A percentile compares a stretch with the other conserved stretches of the same genome.
These are phyloP conservation scores for Thalassiosira hispida DNA, from an alignment of 352 stramenopile species.

Conservation along the genomic window DNA sequence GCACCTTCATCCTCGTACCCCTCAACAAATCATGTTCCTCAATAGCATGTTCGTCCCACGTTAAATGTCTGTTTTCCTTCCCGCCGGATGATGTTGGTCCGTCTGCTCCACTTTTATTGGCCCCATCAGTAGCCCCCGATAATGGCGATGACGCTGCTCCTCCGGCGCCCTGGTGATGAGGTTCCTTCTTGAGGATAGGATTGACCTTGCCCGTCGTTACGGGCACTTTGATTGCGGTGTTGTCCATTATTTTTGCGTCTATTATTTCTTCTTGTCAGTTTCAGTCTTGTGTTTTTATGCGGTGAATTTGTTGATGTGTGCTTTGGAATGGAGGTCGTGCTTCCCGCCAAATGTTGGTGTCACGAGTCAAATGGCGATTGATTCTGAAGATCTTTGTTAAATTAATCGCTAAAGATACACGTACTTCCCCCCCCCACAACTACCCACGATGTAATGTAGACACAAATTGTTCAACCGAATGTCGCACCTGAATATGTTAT, in stretches of 20 bases:
- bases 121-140: not conserved
- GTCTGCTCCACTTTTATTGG: not conserved
- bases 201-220: conserved; percentile 7
- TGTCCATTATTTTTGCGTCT: conserved; percentile 16
- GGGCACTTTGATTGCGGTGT: conserved; percentile 3
- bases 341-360: too few species aligned
- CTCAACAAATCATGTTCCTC: conserved; percentile 81
- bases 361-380: too few species aligned
- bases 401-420: too few species aligned
- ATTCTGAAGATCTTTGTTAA: too few species aligned
- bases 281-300: too few species aligned
- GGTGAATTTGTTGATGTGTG: too few species aligned
- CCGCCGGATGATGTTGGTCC: not conserved
- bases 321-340: too few species aligned
- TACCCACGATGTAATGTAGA: too few species aligned
- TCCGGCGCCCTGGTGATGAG: not conserved
- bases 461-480: too few species aligned
- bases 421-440: too few species aligned
- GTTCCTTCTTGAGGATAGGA: conserved; percentile 21
- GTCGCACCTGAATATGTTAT: too few species aligned
- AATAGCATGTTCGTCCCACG: conserved; percentile 82
- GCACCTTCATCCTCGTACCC: conserved; percentile 80
- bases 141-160: not conserved
- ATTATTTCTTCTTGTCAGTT: too few species aligned
- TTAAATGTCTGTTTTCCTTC: conserved; percentile 49